Evolutionary conservation across 1,139 yeast genomes (phyloP).

Genomic region (Yamadazyma dendronema): DNA sequence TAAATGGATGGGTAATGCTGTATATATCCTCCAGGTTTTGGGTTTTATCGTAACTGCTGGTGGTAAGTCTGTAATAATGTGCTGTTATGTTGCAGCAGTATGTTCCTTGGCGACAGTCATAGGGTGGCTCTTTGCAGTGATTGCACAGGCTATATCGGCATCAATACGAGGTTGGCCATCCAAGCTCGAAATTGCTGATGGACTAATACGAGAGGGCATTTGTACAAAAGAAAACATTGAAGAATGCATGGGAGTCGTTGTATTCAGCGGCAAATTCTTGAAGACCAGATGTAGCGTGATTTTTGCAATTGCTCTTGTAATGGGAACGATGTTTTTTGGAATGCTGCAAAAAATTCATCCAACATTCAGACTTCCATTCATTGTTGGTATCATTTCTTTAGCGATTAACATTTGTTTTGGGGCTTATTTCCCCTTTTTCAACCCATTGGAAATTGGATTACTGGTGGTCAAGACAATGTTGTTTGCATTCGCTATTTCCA

Average conservation of each 20-base stretch:
- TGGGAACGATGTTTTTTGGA: constrained; percentile 26
- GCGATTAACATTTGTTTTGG: constrained; percentile 26
- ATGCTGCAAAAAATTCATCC: constrained; percentile 21
- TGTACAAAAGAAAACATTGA: constrained; percentile 21
- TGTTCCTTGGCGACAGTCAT: constrained; percentile 18
- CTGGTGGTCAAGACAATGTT: constrained; percentile 26
- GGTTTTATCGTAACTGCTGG: constrained; percentile 30
- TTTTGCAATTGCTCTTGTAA: constrained; percentile 24
- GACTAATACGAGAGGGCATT: constrained; percentile 25
- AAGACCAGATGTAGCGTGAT: constrained; percentile 26
- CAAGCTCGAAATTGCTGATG: constrained; percentile 15
- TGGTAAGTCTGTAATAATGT: constrained; percentile 23
- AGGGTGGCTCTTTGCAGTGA: constrained; percentile 26
- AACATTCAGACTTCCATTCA: constrained; percentile 20
- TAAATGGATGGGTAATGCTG: constrained; percentile 31
- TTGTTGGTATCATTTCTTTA: constrained; percentile 23
- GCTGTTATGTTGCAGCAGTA: constrained; percentile 17
- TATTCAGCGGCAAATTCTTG: constrained; percentile 31
- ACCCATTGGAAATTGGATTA: constrained; percentile 21
- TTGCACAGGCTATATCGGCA: constrained; percentile 26
- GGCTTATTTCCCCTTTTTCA: constrained; percentile 28
- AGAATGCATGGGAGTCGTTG: constrained; percentile 21
- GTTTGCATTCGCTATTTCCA: constrained; percentile 21
- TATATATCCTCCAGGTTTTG: constrained; percentile 28
- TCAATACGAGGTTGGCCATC: constrained; percentile 27